Evolutionary conservation across 78 protist species (phyloP), one percentile per base, ranked within the genome.

Genomic region (Cavenderia fasciculata): DNA sequence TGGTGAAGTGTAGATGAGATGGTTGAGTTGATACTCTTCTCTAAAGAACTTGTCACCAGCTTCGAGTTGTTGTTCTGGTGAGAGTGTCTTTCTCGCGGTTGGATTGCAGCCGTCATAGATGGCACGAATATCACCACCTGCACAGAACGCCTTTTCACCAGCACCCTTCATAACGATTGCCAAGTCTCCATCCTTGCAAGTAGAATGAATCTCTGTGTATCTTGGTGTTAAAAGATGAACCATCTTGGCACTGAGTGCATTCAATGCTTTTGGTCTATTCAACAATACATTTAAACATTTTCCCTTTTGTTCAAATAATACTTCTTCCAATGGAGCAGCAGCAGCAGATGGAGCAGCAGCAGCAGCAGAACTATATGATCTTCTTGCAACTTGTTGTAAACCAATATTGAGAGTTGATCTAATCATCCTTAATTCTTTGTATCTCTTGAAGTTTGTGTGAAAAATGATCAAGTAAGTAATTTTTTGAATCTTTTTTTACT

Each of bases 111-210:
- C 27, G 25, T 71, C 95, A n/a, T 85, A 78, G 63, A 96, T 51
- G 31, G 82, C 87, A 27, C 75, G 52, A 38, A 96, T 74, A 88
- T 96, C 98, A 78, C 98, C 98, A 43, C 98, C 98, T 0, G 98
- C 97, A 38, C 98, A 96, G 72, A 96, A 94, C 4, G 98, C 96
- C 73, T 95, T 96, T 5, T 59, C 97, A 18, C 98, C 98, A 11
- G 92, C 93, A 23, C 97, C 98, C 56, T 87, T 94, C 86, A 95
- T 54, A 36, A 95, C 43, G 2, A 91, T 8, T 43, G 82, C 92
- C 0, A 66, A 21, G 38, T 85, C 85, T 62, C 91, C 89, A 73
- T 82, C 78, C 27, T 65, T 61, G 38, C 12, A 23, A 14, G 27
- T 10, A 12, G 46, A 21, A 40, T 43, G 70, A 4, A 11, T 27